These are phyloP conservation scores for Gossypium armourianum DNA, from an alignment of 441 rosid genomes.

Conservation along the genomic window DNA sequence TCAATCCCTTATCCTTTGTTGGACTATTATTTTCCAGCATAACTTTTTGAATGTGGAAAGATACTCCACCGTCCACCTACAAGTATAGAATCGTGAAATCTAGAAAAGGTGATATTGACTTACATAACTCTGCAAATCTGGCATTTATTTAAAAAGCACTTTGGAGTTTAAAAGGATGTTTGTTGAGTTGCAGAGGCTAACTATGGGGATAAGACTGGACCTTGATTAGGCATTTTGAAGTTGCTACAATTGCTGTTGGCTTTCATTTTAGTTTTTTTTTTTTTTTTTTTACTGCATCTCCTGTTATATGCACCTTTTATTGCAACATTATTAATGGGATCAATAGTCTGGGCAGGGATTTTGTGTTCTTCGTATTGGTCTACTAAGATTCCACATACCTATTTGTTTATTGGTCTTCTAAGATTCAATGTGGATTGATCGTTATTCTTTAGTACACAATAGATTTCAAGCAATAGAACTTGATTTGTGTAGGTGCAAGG, in stretches of 20 bases:
- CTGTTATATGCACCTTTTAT: background rate
- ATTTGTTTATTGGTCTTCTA: background rate
- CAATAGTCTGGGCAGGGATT: background rate
- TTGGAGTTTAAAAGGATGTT: background rate
- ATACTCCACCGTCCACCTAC: background rate
- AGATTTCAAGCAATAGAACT: constrained; percentile 13
- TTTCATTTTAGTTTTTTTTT: background rate
- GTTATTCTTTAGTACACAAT: background rate
- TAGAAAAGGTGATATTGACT: background rate
- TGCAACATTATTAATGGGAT: background rate
- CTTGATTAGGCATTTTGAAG: background rate
- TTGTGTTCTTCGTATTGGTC: background rate
- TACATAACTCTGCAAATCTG: background rate
- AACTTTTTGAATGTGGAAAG: background rate
- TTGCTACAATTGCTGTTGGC: background rate
- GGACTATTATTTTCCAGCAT: background rate
- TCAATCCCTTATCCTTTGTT: background rate
- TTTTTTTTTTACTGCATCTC: background rate
- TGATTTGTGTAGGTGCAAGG: constrained; percentile 51
- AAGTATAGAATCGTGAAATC: background rate
- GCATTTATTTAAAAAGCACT: background rate
- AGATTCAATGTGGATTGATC: background rate
- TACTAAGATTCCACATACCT: background rate
- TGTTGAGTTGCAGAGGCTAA: background rate
- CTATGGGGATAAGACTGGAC: background rate